Base-by-base conservation (phyloP, 2,329 filamentous ascomycete genomes). In the Colletotrichum spaethianum region DNA sequence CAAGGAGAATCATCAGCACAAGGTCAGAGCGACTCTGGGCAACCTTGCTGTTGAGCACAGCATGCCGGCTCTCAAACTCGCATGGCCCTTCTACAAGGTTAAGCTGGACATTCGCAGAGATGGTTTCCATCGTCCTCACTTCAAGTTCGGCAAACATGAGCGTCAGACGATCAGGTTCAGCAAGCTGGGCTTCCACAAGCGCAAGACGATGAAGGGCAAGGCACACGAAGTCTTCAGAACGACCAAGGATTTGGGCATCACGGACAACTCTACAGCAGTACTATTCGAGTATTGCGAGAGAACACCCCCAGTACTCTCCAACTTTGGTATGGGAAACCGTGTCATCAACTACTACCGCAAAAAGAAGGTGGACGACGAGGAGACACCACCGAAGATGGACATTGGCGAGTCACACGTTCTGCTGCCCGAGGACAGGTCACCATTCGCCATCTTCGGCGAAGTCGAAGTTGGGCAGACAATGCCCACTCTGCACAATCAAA, bases 321-420 rank as follows among this genome's bases (percentile, higher is more conserved):
- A 97, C 79, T 98, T 98, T 78, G 96, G 96, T 75, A 99, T 99
- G 96, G 95, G 95, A 63, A 97, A 93, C 80, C 93, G 95, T 64
- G 89, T 99, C 70, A 94, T 98, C 85, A 98, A 99, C 82, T 99
- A 98, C 82, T 98, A 98, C 80, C 93, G 95, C 71, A 94, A 94
- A 78, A 93, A 94, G 79, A 90, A 89, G 50, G 86, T 88, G 52
- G 89, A 88, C 42, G 94, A 97, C 56, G 94, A 96, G 73, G 90
- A 91, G 60, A 88, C 90, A 63, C 89, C 94, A 1, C 93, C 94
- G 1, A 97, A 95, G 84, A 86, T 88, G 56, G 94, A 97, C 4
- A 89, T 99, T 73, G 96, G 96, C 70, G 96, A 99, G 83, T 93
- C 94, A 2, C 92, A 93, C 59, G 92, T 98, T 18, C 87, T 99